Base-by-base conservation (phyloP, 768 basidiomycete genomes). In the Cyclocybe aegerita region DNA sequence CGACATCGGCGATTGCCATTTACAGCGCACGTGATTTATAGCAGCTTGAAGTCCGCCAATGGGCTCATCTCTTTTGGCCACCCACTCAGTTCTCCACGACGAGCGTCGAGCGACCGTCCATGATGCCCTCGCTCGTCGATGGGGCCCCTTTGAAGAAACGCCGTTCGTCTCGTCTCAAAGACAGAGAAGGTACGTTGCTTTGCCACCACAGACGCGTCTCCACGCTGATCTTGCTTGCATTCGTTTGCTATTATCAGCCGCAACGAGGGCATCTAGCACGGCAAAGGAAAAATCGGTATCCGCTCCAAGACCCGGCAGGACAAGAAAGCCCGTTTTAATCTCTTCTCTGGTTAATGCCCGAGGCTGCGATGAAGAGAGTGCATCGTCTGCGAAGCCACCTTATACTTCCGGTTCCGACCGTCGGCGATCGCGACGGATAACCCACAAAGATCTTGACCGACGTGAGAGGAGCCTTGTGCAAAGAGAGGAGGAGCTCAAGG, bases 401-500 rank as follows among this genome's bases (percentile, higher is more conserved):
- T 46, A 44, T 45, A 41, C 58, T 47, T 59, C 64, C 54, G 61
- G 49, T 42, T 58, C 66, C 53, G 61, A 65, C 55, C 63, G 58
- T 52, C 62, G 70, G 56, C 68, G 72, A 65, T 74, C 71, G 8
- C 64, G 64, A 47, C 70, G 71, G 60, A 72, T 73, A 58, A 68
- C 70, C 15, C 65, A 69, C 11, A 52, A 66, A 17, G 76, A 76
- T 48, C 67, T 76, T 31, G 56, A 70, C 40, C 55, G 67, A 62
- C 66, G 73, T 50, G 70, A 74, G 57, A 60, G 66, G 43, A 58
- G 65, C 4, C 60, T 77, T 45, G 39, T 69, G 34, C 43, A 64
- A 46, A 68, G 69, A 44, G 77, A 79, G 55, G 60, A 68, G 46
- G 75, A 78, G 30, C 70, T 71, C 49, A 66, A 67, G 43, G 65